phyloP scores from a whole-genome alignment of 768 basidiomycete genomes.

The Pisolithus sp. region DNA sequence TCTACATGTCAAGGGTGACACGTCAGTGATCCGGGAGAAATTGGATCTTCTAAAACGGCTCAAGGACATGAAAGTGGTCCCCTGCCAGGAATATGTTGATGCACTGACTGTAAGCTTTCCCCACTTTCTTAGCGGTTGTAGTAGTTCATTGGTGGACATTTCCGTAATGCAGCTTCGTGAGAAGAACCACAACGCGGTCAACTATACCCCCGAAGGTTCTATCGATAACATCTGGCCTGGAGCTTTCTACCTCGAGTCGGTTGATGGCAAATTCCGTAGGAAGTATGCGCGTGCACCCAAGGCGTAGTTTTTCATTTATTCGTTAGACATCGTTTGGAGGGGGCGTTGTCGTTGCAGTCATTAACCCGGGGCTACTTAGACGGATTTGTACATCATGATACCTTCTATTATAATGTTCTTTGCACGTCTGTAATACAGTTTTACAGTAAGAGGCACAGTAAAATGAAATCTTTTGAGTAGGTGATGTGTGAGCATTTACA shows the following conservation, averaged over 20 bases:
- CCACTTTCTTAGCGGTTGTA: not conserved
- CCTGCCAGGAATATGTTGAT: conserved; percentile 87
- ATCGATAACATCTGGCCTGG: conserved; percentile 93
- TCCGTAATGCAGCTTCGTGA: conserved; percentile 70
- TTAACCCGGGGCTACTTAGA: no score
- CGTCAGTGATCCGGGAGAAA: conserved; percentile 71
- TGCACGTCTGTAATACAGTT: not conserved
- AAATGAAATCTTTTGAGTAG: no score
- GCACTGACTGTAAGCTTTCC: conserved; percentile 55
- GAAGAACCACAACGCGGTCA: conserved; percentile 87
- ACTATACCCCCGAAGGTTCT: conserved; percentile 80
- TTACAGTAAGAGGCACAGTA: not conserved
- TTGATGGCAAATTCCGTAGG: conserved; percentile 88
- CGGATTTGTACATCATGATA: not conserved
- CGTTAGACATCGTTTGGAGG: not conserved
- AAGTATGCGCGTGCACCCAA: conserved; percentile 59
- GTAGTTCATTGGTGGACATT: not conserved
- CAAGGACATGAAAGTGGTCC: conserved; percentile 81
- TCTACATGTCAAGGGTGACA: conserved; percentile 82
- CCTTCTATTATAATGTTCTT: not conserved
- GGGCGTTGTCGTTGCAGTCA: not conserved
- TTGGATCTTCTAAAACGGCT: conserved; percentile 76
- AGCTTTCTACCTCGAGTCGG: conserved; percentile 83
- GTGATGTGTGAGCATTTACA: no score
- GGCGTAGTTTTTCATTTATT: conserved; percentile 12